Percentiles rank a stretch among this genome's conserved stretches.
Conservation (phyloP, 306 rosid genomes). For the Delonix regia region DNA sequence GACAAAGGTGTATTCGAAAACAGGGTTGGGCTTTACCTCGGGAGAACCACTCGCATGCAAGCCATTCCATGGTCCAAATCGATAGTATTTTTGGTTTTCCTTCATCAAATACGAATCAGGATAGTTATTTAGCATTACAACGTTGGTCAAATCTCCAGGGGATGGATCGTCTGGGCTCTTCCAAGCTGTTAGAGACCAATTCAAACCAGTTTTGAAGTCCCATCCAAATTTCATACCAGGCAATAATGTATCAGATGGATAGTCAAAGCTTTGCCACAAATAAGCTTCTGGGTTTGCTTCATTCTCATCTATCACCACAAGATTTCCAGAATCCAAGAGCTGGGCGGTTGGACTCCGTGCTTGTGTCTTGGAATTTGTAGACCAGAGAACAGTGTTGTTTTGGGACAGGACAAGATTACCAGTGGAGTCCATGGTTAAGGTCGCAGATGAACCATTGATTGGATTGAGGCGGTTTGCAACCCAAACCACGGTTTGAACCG, state of each 20-base stretch:
- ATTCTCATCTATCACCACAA: conserved; percentile 27
- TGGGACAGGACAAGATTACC: conserved; percentile 30
- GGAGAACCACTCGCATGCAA: neutral
- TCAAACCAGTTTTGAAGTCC: conserved; percentile 39
- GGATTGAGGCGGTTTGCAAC: conserved; percentile 55
- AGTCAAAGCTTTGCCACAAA: conserved; percentile 55
- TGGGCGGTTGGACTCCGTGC: conserved; percentile 4
- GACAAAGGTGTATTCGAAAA: neutral
- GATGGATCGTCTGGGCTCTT: conserved; percentile 42
- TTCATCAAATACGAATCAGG: conserved; percentile 2
- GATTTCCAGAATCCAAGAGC: conserved; percentile 41
- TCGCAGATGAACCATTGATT: conserved; percentile 31
- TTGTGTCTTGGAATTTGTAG: neutral
- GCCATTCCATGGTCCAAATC: conserved; percentile 21
- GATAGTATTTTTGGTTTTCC: neutral
- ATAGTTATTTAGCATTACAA: neutral
- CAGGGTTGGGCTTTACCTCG: neutral
- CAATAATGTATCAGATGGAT: conserved; percentile 51
- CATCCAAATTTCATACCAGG: conserved; percentile 50
- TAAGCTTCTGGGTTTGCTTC: neutral
- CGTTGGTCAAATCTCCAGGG: conserved; percentile 28
- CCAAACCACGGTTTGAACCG: conserved; percentile 46
- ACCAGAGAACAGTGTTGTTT: conserved; percentile 22
- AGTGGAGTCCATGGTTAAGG: neutral
- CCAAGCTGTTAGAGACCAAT: conserved; percentile 43